phyloP scores from a whole-genome alignment of 2,329 filamentous ascomycete species.

The Fusarium buharicum region DNA sequence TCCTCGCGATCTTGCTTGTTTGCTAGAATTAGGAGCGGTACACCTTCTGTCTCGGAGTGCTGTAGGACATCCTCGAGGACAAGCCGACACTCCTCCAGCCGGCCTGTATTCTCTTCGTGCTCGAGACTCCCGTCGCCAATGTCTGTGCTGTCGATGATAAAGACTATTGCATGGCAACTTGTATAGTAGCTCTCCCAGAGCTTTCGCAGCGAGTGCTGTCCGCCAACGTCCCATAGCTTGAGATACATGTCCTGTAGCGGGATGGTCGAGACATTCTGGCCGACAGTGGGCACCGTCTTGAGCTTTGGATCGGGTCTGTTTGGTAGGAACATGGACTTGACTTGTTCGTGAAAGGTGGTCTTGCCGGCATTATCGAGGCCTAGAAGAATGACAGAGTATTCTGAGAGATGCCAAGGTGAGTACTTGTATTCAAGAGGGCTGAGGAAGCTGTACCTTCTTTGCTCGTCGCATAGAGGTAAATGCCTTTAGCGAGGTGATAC shows the following conservation, averaged over 20 bases:
- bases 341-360: conserved; percentile 96
- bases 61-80: conserved; percentile 92
- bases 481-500: conserved; percentile 95
- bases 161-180: conserved; percentile 95
- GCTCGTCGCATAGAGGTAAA: conserved; percentile 94
- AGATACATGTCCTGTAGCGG: conserved; percentile 93
- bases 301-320: conserved; percentile 70
- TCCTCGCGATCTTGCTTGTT: conserved; percentile 99
- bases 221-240: conserved; percentile 98
- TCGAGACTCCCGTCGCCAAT: conserved; percentile 83
- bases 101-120: conserved; percentile 61
- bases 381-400: conserved; percentile 96
- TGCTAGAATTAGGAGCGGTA: conserved; percentile 89
- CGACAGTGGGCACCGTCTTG: conserved; percentile 95
- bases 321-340: conserved; percentile 85
- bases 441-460: conserved; percentile 78
- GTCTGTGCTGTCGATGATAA: conserved; percentile 95
- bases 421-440: conserved; percentile 3
- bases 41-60: conserved; percentile 87
- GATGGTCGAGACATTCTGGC: conserved; percentile 95
- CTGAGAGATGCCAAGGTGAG: conserved; percentile 56
- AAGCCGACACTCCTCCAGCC: conserved; percentile 87
- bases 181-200: conserved; percentile 97
- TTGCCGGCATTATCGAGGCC: conserved; percentile 98
- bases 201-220: conserved; percentile 86